Percentiles rank a stretch among this genome's conserved stretches.
Conservation (phyloP, 1,139 yeast genomes). For the Chernovozyma sophiae-reginae region DNA sequence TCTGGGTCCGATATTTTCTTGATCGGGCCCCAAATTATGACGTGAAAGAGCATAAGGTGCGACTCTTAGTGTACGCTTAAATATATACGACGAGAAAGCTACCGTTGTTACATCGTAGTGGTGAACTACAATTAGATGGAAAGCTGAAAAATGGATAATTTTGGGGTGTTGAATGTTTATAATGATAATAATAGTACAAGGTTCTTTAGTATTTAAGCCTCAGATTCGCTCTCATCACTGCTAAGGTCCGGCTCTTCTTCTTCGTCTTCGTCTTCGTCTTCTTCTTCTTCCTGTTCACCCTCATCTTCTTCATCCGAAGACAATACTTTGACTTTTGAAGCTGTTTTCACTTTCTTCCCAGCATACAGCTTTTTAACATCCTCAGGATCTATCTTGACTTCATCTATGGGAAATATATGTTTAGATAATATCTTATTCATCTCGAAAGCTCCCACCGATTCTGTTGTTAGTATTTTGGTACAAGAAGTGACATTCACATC, state of each 20-base stretch:
- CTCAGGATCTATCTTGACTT: conserved; percentile 9
- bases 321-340: neutral
- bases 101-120: no score
- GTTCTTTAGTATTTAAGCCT: no score
- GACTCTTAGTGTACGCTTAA: no score
- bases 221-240: no score
- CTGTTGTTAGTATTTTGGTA: conserved; percentile 21
- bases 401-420: conserved; percentile 50
- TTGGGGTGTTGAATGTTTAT: no score
- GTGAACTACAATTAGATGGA: no score
- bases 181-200: no score
- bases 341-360: conserved; percentile 5
- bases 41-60: no score
- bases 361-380: conserved; percentile 4
- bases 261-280: conserved; percentile 4
- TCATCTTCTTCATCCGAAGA: neutral
- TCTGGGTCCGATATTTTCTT: no score
- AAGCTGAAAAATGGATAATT: no score
- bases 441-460: conserved; percentile 58
- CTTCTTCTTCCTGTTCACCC: neutral
- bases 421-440: conserved; percentile 59
- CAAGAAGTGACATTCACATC: neutral
- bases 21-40: no score
- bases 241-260: conserved; percentile 14
- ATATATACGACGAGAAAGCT: no score